Base-by-base conservation (phyloP, 2,329 filamentous ascomycete genomes). In the Colletotrichum graminicola region DNA sequence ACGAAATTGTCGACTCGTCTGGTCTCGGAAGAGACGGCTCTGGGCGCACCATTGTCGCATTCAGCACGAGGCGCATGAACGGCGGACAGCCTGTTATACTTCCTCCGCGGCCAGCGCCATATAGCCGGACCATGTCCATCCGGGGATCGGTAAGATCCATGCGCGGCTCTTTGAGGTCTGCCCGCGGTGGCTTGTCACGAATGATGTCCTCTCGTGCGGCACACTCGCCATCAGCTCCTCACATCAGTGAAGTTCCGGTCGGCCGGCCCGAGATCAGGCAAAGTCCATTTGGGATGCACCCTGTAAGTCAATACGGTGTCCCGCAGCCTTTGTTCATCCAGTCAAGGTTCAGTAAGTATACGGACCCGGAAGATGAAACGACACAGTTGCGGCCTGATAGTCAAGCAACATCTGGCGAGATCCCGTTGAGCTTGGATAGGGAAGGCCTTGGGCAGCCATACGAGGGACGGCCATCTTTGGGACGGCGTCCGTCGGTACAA, bases 1-100 rank as follows among this genome's bases (percentile, higher is more conserved):
- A 71, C 39, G 68, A 71, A 14, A 59, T 71, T 11, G 68, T 71
- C 16, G 68, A 71, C 47, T 71, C 68, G 16, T 71, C 65, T 6
- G 68, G 68, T 1, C 39, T 71, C 3, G 68, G 68, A 10, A 34
- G 65, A 6, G 68, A 68, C 18, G 68, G 68, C 4, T 71, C 68
- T 1, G 68, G 68, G 1, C 68, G 68, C 5, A 71, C 68, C n/a
- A 71, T 71, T 1, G 68, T 71, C 0, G 68, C 68, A 0, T 71
- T 71, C 36, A 71, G 68, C 39, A 71, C 68, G 5, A 66, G 68
- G 14, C 68, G 65, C 23, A 59, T 64, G 52, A 60, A 60, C 7
- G 52, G 47, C 32, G 59, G 63, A 4, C 68, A 71, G 45, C 68
- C 68, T 0, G 47, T 71, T 7, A 45, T 63, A 4, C 52, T 71